A percentile compares a stretch with the other conserved stretches of the same genome.
These are phyloP conservation scores for Warburgia ugandensis DNA, from an alignment of 164 flowering plant genomes.

Conservation along the genomic window DNA sequence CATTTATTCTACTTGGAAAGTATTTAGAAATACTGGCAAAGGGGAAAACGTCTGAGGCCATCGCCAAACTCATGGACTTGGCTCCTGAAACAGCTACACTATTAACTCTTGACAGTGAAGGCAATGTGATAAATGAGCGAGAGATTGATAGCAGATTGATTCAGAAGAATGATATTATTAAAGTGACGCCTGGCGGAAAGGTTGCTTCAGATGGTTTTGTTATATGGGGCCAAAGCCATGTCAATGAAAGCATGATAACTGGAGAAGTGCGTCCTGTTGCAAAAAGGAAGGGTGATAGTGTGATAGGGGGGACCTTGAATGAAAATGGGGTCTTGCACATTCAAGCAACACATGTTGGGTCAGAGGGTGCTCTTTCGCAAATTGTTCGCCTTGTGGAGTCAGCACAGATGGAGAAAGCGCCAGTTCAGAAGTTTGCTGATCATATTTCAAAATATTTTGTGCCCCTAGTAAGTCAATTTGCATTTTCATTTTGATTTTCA, in stretches of 20 bases:
- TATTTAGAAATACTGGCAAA: slow-evolving; percentile 87
- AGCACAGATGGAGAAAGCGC: slow-evolving; percentile 91
- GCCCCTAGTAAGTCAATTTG: slow-evolving; percentile 51
- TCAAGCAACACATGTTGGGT: slow-evolving; percentile 90
- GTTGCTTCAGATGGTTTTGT: slow-evolving; percentile 92
- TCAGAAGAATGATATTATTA: slow-evolving; percentile 75
- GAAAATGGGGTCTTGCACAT: slow-evolving; percentile 75
- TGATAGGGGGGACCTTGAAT: slow-evolving; percentile 88
- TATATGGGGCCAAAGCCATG: slow-evolving; percentile 77
- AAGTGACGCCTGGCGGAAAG: slow-evolving; percentile 80
- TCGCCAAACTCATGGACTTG: slow-evolving; percentile 77
- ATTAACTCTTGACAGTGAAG: slow-evolving; percentile 46
- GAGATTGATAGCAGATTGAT: slow-evolving; percentile 78
- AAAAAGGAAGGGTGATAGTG: slow-evolving; percentile 82
- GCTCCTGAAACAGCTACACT: slow-evolving; percentile 74
- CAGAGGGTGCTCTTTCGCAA: slow-evolving; percentile 89
- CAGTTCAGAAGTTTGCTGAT: slow-evolving; percentile 87
- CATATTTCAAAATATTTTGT: slow-evolving; percentile 80
- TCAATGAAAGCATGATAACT: slow-evolving; percentile 95
- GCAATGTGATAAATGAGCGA: slow-evolving; percentile 56
- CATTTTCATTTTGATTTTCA: neutral
- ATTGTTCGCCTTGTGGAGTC: slow-evolving; percentile 93
- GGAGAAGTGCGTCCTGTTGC: slow-evolving; percentile 81
- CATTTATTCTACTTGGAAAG: slow-evolving; percentile 87
- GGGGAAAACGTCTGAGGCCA: slow-evolving; percentile 91